Evolutionary conservation across 2,329 filamentous ascomycete genomes (phyloP), one percentile per base, ranked within the genome.

Genomic region (Acephala macrosclerotiorum): DNA sequence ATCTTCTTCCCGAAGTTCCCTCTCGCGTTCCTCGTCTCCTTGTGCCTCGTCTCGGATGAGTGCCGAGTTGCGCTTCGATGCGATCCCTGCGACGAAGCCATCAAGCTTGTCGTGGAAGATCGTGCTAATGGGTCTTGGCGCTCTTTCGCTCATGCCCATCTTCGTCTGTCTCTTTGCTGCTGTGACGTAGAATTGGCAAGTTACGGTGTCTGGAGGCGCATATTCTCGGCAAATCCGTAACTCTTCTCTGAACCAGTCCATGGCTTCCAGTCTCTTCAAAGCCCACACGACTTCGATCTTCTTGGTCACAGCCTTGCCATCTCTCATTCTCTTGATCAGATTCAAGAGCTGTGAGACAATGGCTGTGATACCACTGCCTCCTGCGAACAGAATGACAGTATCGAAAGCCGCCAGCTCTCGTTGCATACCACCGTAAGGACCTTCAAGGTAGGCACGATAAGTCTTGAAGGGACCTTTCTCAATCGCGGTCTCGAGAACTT

Each of bases 211-310:
- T 0, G 92, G 91, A 1, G 95, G 95, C 11, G 95, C 94, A 58
- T 89, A 91, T 78, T 97, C 93, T 73, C 93, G 88, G 79, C 95
- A 97, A 73, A 97, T 97, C 57, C 94, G 88, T 65, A 97, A 84
- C 78, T 97, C 95, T 79, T 97, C 94, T 70, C 93, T 92, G 84
- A 97, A 98, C 95, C 95, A 98, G 76, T 97, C 93, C 89, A 98
- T 93, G 0, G 93, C 93, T 78, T 97, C 95, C 16, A 96, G 89
- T 63, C 92, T 88, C 79, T 96, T 97, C 71, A 97, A 83, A 5
- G 94, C 89, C 95, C 95, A 98, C n/a, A 98, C 87, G 0, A 98
- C 92, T 18, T 96, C 91, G 5, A 98, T 91, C 70, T 91, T 92
- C 77, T 91, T 93, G 1, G 94, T 97, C 53, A 97, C 93, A 38